Evolutionary conservation across 2,329 filamentous ascomycete species (phyloP).

Genomic region (Fusarium siculi): DNA sequence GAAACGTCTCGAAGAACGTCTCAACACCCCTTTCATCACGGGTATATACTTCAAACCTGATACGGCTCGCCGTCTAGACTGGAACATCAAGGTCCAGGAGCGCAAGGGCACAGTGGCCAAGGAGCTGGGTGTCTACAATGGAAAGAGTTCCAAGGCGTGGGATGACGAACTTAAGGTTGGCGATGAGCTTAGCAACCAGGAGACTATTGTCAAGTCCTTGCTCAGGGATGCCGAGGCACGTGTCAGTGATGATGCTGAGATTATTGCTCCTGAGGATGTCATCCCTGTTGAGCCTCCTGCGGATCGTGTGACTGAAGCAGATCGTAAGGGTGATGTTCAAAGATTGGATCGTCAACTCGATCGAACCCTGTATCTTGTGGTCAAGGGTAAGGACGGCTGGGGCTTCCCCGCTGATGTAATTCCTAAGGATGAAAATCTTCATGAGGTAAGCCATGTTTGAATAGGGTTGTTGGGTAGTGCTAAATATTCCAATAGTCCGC

Average conservation of each 20-base stretch:
- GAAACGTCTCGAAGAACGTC: conserved; percentile 92
- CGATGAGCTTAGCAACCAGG: conserved; percentile 72
- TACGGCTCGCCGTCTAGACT: conserved; percentile 85
- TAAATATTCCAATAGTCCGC: conserved; percentile 70
- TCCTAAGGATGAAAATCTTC: conserved; percentile 77
- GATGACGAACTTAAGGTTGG: conserved; percentile 90
- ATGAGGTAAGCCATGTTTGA: conserved; percentile 69
- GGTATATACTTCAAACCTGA: conserved; percentile 96
- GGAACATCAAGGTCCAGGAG: conserved; percentile 85
- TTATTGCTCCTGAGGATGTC: conserved; percentile 66
- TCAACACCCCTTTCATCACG: conserved; percentile 85
- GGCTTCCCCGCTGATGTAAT: conserved; percentile 81
- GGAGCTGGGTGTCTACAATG: conserved; percentile 87
- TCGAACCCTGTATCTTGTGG: conserved; percentile 86
- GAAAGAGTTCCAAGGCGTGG: conserved; percentile 77
- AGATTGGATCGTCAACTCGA: conserved; percentile 84
- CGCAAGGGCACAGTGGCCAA: conserved; percentile 78
- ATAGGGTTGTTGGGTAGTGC: neutral
- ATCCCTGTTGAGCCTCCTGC: conserved; percentile 76
- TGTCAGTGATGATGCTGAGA: conserved; percentile 69
- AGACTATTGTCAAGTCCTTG: conserved; percentile 73
- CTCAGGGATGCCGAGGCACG: conserved; percentile 78
- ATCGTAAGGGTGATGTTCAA: conserved; percentile 76
- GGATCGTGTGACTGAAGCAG: conserved; percentile 80
- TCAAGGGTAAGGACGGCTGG: conserved; percentile 82